Evolutionary conservation across 306 rosid genomes (phyloP).

Genomic region (Quercus rubra): DNA sequence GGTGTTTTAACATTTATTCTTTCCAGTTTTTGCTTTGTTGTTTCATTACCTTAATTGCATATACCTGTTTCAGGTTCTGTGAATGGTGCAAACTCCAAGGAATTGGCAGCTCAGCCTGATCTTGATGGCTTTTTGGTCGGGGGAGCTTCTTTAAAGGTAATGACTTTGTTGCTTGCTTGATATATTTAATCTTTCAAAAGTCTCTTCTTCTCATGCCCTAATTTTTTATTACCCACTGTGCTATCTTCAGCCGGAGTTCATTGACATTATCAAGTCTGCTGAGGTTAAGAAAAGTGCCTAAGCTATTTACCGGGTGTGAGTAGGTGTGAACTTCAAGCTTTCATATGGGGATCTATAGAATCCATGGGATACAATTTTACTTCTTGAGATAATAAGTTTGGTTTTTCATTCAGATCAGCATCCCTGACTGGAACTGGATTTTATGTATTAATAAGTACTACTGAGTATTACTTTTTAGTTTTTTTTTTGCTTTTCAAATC

Average conservation of each 20-base stretch:
- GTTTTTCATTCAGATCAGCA: conserved; percentile 3
- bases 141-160: conserved; percentile 50
- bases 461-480: not conserved
- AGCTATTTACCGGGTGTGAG: not conserved
- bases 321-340: conserved; percentile 10
- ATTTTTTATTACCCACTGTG: not conserved
- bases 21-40: not conserved
- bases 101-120: conserved; percentile 38
- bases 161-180: not conserved
- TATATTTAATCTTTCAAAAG: not conserved
- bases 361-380: conserved; percentile 8
- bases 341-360: not conserved
- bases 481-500: not conserved
- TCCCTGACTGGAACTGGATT: conserved; percentile 10
- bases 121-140: conserved; percentile 52
- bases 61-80: conserved; percentile 38
- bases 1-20: not conserved
- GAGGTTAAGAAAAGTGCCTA: conserved; percentile 37
- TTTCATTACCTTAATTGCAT: not conserved
- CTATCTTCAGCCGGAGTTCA: conserved; percentile 39
- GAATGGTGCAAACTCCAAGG: conserved; percentile 42
- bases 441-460: conserved; percentile 14
- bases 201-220: not conserved
- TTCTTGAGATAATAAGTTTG: conserved; percentile 9
- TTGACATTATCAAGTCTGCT: conserved; percentile 42